Conservation (phyloP, 371 early-diverging fungal genomes). For the Mortierella sp. region DNA sequence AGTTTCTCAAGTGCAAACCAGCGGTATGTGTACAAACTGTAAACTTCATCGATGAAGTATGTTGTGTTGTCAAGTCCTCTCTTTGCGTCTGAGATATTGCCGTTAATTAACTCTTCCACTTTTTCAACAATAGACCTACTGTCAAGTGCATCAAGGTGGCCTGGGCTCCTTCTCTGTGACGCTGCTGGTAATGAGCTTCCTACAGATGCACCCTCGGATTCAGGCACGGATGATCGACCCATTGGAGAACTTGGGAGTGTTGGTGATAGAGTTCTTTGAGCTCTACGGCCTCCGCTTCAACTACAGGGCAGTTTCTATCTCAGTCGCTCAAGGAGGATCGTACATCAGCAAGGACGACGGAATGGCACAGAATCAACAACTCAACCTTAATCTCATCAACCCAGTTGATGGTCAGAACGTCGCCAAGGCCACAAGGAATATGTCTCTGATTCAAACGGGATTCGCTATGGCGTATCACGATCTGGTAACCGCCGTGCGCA, state of each 20-base stretch:
- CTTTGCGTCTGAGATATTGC: too few relatives aligned
- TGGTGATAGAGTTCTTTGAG: slow-evolving; percentile 94
- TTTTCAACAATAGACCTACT: not conserved
- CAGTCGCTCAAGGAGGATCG: slow-evolving; percentile 65
- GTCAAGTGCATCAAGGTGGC: slow-evolving; percentile 72
- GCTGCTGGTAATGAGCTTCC: slow-evolving; percentile 83
- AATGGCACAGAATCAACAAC: not conserved
- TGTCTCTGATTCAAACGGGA: not conserved
- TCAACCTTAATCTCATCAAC: not conserved
- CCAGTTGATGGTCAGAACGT: not conserved
- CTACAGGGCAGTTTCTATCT: slow-evolving; percentile 74
- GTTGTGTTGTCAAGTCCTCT: too few relatives aligned
- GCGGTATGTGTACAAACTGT: not conserved
- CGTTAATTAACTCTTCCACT: not conserved
- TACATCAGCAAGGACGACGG: slow-evolving; percentile 45
- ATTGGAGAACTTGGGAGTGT: slow-evolving; percentile 82
- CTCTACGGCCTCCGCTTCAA: slow-evolving; percentile 89
- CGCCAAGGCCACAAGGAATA: not conserved
- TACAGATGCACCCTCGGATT: slow-evolving; percentile 90
- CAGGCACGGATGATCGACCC: slow-evolving; percentile 73
- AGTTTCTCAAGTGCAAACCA: not conserved
- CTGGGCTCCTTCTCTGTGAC: slow-evolving; percentile 91
- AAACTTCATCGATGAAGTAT: too few relatives aligned
- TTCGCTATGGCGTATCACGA: not conserved
- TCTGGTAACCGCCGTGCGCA: not conserved